Evolutionary conservation across 441 rosid genomes (phyloP).

Genomic region (Mallotus japonicus): DNA sequence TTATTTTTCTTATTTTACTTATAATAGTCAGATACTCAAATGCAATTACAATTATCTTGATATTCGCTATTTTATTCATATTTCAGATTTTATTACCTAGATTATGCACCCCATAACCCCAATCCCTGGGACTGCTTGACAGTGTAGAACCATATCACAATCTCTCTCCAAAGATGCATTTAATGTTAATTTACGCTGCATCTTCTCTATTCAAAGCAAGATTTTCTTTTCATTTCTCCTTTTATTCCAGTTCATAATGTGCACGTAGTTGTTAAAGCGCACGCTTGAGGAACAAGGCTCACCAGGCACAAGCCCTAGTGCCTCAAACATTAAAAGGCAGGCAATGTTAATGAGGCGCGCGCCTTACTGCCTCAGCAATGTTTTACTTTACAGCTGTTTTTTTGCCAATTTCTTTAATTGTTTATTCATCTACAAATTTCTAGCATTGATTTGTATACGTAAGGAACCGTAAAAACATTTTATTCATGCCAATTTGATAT

Average conservation of each 20-base stretch:
- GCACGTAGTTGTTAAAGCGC: no score
- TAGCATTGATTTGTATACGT: no score
- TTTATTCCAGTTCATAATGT: not conserved
- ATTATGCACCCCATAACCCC: not conserved
- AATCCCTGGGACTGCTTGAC: slow-evolving; percentile 1
- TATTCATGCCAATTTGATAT: no score
- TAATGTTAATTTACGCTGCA: not conserved
- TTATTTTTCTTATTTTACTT: not conserved
- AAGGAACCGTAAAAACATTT: no score
- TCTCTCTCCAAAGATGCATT: slow-evolving; percentile 2
- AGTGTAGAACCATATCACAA: not conserved
- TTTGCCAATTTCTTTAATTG: no score
- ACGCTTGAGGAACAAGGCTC: no score
- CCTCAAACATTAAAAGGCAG: no score
- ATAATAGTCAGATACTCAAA: not conserved
- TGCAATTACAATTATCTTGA: not conserved
- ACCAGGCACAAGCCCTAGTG: no score
- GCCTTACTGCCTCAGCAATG: no score
- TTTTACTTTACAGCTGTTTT: no score
- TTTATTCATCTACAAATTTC: no score
- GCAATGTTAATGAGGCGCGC: no score
- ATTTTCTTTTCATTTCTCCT: not conserved
- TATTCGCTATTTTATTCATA: not conserved
- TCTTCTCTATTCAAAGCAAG: not conserved
- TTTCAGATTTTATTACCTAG: not conserved